Base-by-base conservation (phyloP, 2,329 filamentous ascomycete genomes). In the Ophiocordyceps robertsii region DNA sequence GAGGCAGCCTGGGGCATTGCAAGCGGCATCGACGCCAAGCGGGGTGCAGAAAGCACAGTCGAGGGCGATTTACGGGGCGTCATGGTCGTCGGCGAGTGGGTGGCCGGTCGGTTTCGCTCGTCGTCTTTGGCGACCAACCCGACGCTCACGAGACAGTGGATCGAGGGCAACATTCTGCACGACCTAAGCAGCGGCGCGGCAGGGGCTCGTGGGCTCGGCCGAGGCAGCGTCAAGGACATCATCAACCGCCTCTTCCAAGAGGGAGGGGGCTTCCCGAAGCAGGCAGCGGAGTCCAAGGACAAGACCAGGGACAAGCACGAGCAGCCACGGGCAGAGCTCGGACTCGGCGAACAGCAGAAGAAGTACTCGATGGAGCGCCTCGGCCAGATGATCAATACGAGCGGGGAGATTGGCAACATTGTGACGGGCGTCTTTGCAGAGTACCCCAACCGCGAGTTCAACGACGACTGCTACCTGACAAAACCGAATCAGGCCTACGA, bases 401-500 rank as follows among this genome's bases (percentile, higher is more conserved):
- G 80, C 55, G 85, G 84, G 33, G 86, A 92, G 45, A 75, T 80
- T 37, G 84, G 88, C 56, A 76, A 82, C 45, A 82, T 93, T 53
- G 70, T 90, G 56, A 80, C 78, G 16, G 84, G 96, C 47, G 82
- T 93, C 52, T 95, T 95, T 56, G 71, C 83, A 19, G 75, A 84
- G 50, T 98, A 95, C 59, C 88, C 90, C 0, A 79, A 77, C 36
- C 84, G 88, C 52, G 80, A 88, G 17, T 98, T 84, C 62, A 93
- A 95, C 64, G 92, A 98, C 58, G 92, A 98, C 60, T 83, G 81
- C 1, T 82, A 86, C 51, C 77, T 98, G 29, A 84, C 81, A 30
- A 98, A 98, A 57, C 93, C 93, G 0, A 80, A 82, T 50, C 67
- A 75, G 58, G 86, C 86, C 1, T 94, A 95, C 60, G 90, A 95